A percentile compares a stretch with the other conserved stretches of the same genome.
These are phyloP conservation scores for Drechslerella dactyloides DNA, from an alignment of 2,329 filamentous ascomycete species.

Conservation along the genomic window DNA sequence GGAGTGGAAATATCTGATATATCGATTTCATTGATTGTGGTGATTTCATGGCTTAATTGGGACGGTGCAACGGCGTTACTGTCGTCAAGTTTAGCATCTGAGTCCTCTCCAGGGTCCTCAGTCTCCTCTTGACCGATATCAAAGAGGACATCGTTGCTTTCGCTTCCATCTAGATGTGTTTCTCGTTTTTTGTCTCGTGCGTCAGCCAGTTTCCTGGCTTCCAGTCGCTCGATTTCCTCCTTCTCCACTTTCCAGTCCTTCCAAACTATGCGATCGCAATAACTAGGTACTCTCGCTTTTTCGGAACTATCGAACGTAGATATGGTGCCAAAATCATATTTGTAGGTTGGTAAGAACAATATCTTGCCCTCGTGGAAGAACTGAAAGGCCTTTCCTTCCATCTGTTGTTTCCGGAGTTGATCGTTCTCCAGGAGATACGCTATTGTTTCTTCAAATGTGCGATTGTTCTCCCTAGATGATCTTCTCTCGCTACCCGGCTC, in stretches of 20 bases:
- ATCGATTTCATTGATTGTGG: constrained; percentile 48
- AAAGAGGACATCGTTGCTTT: constrained; percentile 52
- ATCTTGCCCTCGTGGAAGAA: constrained; percentile 91
- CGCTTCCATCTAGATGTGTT: constrained; percentile 26
- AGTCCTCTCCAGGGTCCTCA: constrained; percentile 65
- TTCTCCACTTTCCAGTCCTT: constrained; percentile 54
- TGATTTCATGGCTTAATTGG: constrained; percentile 30
- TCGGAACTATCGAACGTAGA: constrained; percentile 94
- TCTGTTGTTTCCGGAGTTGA: constrained; percentile 78
- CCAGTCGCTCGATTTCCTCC: constrained; percentile 53
- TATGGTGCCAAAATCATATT: constrained; percentile 94
- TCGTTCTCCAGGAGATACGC: constrained; percentile 79
- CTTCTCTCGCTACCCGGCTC: constrained; percentile 72
- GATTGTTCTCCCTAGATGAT: constrained; percentile 59
- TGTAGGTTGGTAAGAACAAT: constrained; percentile 90
- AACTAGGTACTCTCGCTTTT: constrained; percentile 89
- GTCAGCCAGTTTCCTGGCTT: constrained; percentile 49
- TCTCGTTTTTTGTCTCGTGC: constrained; percentile 35
- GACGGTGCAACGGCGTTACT: background rate
- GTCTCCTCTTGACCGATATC: constrained; percentile 59
- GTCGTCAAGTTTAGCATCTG: constrained; percentile 61
- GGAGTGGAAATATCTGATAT: constrained; percentile 34
- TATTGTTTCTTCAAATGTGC: constrained; percentile 39
- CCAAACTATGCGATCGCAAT: constrained; percentile 92
- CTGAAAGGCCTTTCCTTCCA: constrained; percentile 79